These are phyloP conservation scores for Tulasnella calospora DNA, from an alignment of 768 basidiomycete genomes.

Conservation along the genomic window DNA sequence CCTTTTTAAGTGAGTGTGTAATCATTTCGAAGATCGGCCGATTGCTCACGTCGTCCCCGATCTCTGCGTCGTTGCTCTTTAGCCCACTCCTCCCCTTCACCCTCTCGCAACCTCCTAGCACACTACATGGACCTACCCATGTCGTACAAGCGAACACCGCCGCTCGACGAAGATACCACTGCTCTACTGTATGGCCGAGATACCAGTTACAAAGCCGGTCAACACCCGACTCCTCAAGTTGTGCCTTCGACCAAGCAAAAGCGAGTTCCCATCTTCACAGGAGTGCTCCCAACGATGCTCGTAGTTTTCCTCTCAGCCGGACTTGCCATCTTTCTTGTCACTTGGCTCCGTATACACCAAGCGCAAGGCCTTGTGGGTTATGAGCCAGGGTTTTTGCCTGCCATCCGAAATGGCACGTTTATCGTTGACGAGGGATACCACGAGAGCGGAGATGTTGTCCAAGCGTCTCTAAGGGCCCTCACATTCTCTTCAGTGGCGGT, in stretches of 20 bases:
- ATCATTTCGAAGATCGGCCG: background rate
- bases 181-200: background rate
- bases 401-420: constrained; percentile 1
- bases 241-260: background rate
- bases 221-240: background rate
- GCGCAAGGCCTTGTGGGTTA: background rate
- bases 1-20: background rate
- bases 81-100: background rate
- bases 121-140: background rate
- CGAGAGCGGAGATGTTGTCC: background rate
- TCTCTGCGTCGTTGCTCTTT: background rate
- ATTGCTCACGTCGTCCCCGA: background rate
- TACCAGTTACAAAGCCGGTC: background rate
- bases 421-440: background rate
- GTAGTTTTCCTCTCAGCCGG: background rate
- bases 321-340: background rate
- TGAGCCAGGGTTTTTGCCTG: background rate
- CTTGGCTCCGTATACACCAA: background rate
- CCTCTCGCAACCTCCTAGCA: background rate
- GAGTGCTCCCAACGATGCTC: background rate
- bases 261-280: background rate
- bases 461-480: background rate
- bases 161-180: background rate
- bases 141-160: background rate
- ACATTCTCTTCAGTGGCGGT: background rate